These are phyloP conservation scores for Podospora comata DNA, from an alignment of 495 filamentous ascomycete genomes.

Conservation along the genomic window DNA sequence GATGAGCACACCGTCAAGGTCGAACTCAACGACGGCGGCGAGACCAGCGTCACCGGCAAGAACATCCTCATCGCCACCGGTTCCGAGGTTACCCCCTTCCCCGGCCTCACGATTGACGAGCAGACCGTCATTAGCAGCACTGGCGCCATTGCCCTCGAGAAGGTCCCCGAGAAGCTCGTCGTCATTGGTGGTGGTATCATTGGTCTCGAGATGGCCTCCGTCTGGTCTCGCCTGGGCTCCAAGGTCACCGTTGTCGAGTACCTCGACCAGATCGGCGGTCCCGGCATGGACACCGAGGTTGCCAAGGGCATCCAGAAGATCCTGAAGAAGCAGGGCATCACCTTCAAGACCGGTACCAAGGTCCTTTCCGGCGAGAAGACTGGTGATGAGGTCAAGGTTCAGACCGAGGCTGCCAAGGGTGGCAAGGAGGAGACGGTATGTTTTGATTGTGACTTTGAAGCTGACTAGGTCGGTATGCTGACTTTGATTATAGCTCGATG, in stretches of 20 bases:
- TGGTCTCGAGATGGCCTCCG: slow-evolving; percentile 97
- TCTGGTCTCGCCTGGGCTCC: slow-evolving; percentile 89
- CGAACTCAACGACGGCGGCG: slow-evolving; percentile 83
- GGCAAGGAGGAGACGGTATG: slow-evolving; percentile 87
- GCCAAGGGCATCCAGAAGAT: slow-evolving; percentile 90
- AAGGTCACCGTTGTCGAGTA: slow-evolving; percentile 98
- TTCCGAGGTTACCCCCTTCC: slow-evolving; percentile 91
- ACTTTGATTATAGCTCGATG: slow-evolving; percentile 66
- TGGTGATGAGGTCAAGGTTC: slow-evolving; percentile 70
- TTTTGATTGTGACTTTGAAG: slow-evolving; percentile 16
- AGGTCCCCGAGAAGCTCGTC: slow-evolving; percentile 95
- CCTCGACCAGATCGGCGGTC: slow-evolving; percentile 91
- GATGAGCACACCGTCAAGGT: slow-evolving; percentile 92
- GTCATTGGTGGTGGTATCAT: slow-evolving; percentile 99
- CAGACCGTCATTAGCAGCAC: slow-evolving; percentile 96
- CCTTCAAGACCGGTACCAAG: slow-evolving; percentile 97
- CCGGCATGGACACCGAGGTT: slow-evolving; percentile 95
- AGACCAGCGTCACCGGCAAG: slow-evolving; percentile 77
- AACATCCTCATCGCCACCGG: slow-evolving; percentile 98
- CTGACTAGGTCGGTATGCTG: slow-evolving; percentile 4
- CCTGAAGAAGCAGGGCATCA: slow-evolving; percentile 93
- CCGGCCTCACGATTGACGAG: slow-evolving; percentile 92
- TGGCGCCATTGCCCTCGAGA: slow-evolving; percentile 79
- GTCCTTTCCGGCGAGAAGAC: slow-evolving; percentile 77
- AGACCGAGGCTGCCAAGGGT: slow-evolving; percentile 89